Conservation (phyloP, 768 basidiomycete genomes). For the Suillus luteus region DNA sequence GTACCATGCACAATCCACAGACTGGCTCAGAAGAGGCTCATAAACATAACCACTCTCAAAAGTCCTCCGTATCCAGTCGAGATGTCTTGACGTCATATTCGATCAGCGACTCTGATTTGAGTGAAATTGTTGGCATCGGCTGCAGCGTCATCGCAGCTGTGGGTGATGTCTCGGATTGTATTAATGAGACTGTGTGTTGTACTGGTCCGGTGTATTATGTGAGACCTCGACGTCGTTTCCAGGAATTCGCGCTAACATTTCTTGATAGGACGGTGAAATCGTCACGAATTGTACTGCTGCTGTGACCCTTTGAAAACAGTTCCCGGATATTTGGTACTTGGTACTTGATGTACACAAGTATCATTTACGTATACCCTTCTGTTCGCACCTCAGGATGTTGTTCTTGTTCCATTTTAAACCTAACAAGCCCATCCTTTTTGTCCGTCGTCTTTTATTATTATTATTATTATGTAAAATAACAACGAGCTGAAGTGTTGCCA, state of each 20-base stretch:
- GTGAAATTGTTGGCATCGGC: not conserved
- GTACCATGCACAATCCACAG: not conserved
- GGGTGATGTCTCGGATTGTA: not conserved
- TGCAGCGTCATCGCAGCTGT: not conserved
- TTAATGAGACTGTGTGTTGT: not conserved
- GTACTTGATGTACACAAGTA: not conserved
- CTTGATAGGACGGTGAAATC: not conserved
- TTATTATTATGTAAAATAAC: too few species aligned
- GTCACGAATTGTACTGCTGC: not conserved
- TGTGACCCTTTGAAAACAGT: not conserved
- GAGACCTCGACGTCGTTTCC: constrained; percentile 21
- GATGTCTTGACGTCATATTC: not conserved
- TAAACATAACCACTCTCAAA: not conserved
- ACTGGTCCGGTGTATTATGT: not conserved
- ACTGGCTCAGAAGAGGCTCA: not conserved
- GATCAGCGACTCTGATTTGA: not conserved
- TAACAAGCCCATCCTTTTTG: not conserved
- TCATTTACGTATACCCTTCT: not conserved
- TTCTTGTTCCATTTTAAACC: not conserved
- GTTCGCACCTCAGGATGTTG: not conserved
- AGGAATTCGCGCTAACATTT: not conserved
- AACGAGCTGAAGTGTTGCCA: too few species aligned
- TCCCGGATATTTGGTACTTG: not conserved
- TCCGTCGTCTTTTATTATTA: too few species aligned
- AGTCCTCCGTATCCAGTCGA: not conserved